Percentiles rank a stretch among this genome's conserved stretches.
Evolutionary conservation across 441 rosid species (phyloP).

Genomic region (Pelargonium myrrhifolium): DNA sequence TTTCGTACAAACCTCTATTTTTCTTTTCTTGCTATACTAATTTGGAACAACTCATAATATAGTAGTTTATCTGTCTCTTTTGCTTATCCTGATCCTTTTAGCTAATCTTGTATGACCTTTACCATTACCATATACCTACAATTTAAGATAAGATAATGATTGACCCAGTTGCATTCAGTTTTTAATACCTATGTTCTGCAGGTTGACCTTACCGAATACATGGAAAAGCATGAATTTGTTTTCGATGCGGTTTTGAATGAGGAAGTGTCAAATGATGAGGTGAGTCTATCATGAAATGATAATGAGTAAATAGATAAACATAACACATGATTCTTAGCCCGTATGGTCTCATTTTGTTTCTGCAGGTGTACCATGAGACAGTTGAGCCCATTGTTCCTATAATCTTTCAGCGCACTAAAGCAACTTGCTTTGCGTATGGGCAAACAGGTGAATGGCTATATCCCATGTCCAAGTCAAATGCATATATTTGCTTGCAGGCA

Average conservation of each 20-base stretch:
- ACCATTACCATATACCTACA: not conserved
- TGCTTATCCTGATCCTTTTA: not conserved
- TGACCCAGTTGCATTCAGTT: not conserved
- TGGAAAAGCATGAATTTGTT: slow-evolving; percentile 92
- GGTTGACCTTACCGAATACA: slow-evolving; percentile 94
- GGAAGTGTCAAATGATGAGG: slow-evolving; percentile 95
- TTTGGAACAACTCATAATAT: too few species aligned
- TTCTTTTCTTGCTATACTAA: too few species aligned
- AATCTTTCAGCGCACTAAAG: slow-evolving; percentile 87
- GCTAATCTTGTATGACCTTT: not conserved
- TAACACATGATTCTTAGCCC: not conserved
- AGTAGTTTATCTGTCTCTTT: too few species aligned
- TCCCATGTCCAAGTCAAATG: not conserved
- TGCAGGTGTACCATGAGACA: slow-evolving; percentile 82
- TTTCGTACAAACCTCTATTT: too few species aligned
- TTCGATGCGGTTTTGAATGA: slow-evolving; percentile 92
- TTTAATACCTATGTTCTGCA: slow-evolving; percentile 27
- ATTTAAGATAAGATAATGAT: not conserved
- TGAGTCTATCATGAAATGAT: slow-evolving; percentile 25
- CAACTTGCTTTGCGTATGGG: slow-evolving; percentile 99
- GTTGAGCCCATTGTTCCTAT: slow-evolving; percentile 97
- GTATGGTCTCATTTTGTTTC: slow-evolving; percentile 16
- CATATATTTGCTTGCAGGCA: not conserved
- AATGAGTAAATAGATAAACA: slow-evolving; percentile 6
- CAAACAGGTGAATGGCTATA: slow-evolving; percentile 61